A percentile compares a stretch with the other conserved stretches of the same genome.
These are phyloP conservation scores for Podospora bellae-mahoneyi DNA, from an alignment of 495 filamentous ascomycete species.

Conservation along the genomic window DNA sequence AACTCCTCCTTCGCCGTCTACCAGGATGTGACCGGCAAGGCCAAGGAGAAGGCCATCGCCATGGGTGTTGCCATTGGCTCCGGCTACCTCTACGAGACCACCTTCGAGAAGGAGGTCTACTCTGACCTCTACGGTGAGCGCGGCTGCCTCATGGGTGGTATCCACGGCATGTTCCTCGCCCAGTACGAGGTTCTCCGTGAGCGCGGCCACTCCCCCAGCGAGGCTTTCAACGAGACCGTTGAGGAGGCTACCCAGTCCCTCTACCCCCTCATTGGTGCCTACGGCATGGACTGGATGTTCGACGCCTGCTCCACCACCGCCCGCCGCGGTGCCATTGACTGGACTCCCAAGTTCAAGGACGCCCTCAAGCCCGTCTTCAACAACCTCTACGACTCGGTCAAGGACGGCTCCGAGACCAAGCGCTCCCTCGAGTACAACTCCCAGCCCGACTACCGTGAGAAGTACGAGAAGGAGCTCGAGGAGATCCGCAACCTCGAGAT, in stretches of 20 bases:
- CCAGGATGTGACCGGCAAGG: conserved; percentile 97
- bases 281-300: conserved; percentile 99
- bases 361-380: conserved; percentile 98
- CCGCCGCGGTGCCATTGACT: conserved; percentile 97
- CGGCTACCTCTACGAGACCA: conserved; percentile 99
- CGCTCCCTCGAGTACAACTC: conserved; percentile 92
- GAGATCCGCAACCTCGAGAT: conserved; percentile 97
- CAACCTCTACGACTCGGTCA: conserved; percentile 87
- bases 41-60: conserved; percentile 96
- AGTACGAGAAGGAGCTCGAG: conserved; percentile 93
- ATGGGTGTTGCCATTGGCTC: conserved; percentile 93
- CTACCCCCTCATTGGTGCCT: conserved; percentile 91
- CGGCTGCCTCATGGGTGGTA: conserved; percentile 99
- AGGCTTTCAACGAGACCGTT: conserved; percentile 99
- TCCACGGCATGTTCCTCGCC: conserved; percentile 99
- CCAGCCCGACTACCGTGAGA: conserved; percentile 89
- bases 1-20: conserved; percentile 98
- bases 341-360: conserved; percentile 91
- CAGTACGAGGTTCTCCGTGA: conserved; percentile 99
- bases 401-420: conserved; percentile 85
- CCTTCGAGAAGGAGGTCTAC: conserved; percentile 99
- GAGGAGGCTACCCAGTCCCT: conserved; percentile 98
- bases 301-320: conserved; percentile 98
- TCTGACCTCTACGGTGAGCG: conserved; percentile 99
- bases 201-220: conserved; percentile 91